Conservation (phyloP, 163 green algal genomes). For the Scenedesmus sp. region DNA sequence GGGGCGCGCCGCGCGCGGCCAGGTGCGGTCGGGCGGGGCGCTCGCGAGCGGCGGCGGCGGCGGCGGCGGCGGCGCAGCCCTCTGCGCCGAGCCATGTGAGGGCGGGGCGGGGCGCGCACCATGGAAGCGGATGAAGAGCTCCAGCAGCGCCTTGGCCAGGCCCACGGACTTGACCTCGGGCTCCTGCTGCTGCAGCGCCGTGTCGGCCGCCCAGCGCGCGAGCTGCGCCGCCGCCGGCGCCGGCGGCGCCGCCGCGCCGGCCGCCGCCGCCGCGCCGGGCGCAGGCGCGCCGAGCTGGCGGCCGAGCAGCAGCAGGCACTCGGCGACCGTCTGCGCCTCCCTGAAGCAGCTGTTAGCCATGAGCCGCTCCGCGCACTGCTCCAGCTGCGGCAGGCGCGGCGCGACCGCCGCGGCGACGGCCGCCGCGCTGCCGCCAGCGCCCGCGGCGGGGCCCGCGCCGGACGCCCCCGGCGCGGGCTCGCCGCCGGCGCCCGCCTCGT, state of each 20-base stretch:
- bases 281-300: not conserved
- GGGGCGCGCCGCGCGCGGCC: too few species aligned
- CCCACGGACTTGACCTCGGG: slow-evolving; percentile 28
- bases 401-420: too few species aligned
- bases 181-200: slow-evolving; percentile 38
- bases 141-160: slow-evolving; percentile 33
- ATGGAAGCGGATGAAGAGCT: slow-evolving; percentile 32
- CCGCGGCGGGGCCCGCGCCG: not conserved
- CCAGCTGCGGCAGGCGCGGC: slow-evolving; percentile 25
- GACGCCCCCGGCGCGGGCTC: not conserved
- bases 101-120: not conserved
- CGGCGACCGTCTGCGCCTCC: slow-evolving; percentile 7
- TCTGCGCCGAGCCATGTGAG: too few species aligned
- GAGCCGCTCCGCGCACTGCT: slow-evolving; percentile 16
- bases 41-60: too few species aligned
- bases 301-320: slow-evolving; percentile 35
- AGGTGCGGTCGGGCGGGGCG: too few species aligned
- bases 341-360: slow-evolving; percentile 39
- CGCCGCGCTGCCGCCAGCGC: not conserved
- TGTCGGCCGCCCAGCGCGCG: not conserved
- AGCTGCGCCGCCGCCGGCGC: not conserved
- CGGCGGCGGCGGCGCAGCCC: too few species aligned
- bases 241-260: not conserved
- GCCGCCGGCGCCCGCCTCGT: not conserved
- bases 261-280: slow-evolving; percentile 1